Base-by-base conservation (phyloP, 768 basidiomycete genomes). In the Boletus tomentosulus region DNA sequence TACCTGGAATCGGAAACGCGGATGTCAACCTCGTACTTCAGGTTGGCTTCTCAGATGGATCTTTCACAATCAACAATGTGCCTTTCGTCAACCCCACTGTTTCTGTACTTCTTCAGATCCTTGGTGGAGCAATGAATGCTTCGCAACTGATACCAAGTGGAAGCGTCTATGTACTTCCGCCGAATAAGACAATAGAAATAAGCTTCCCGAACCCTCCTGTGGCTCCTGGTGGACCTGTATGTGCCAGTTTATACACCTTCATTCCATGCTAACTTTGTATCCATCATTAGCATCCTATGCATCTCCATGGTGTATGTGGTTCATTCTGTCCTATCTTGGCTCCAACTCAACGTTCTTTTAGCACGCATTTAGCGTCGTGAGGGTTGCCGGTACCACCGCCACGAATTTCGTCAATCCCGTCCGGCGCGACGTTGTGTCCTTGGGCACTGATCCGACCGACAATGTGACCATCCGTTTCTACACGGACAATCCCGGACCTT, bases 401-500 rank as follows among this genome's bases (percentile, higher is more conserved):
- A 51, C 62, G 27, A 76, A 76, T 59, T 76, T 67, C 34, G 62
- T 58, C 7, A 73, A 76, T 48, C 75, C 75, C 7, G 63, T 73
- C 24, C 59, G 62, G 31, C 68, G 74, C 19, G 75, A 76, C 25
- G 66, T 67, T 7, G 68, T 71, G n/a, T 64, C 59, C 25, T 50
- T 66, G 0, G 68, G 68, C 10, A 44, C 10, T 6, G 37, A 19
- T 0, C 45, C 76, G 62, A 58, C 48, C 3, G 67, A 79, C 70
- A 67, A 77, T 60, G 80, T 81, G n/a, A 78, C 78, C 6, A 73
- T 88, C 47, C 78, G 85, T 48, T 87, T 84, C 66, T 62, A 68
- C 27, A 85, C 85, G 1, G 80, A 87, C 57, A 87, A 87, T 65
- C 75, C 85, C 1, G 86, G 86, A 13, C 79, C 80, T 7, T 85